Evolutionary conservation across 2,329 filamentous ascomycete species (phyloP).

Genomic region (Hypoxylon sp.): DNA sequence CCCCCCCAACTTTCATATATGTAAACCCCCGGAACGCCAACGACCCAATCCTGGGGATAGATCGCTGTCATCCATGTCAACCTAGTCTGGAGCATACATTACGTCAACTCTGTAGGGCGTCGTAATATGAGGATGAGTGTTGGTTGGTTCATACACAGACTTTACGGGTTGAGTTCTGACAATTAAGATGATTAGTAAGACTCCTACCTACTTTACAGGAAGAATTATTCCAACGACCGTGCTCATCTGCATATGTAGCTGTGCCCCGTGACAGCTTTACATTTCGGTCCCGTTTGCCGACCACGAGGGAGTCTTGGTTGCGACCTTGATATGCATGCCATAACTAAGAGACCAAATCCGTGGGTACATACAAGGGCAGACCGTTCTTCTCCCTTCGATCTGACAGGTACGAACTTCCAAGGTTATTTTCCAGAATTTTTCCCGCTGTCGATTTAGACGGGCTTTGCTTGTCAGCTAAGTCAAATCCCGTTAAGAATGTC

Average conservation of each 20-base stretch:
- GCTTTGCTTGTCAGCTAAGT: slow-evolving; percentile 35
- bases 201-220: slow-evolving; percentile 17
- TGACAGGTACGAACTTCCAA: slow-evolving; percentile 30
- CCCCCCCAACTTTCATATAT: slow-evolving; percentile 24
- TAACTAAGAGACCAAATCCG: slow-evolving; percentile 16
- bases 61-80: slow-evolving; percentile 30
- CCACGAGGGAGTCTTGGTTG: slow-evolving; percentile 23
- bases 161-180: slow-evolving; percentile 35
- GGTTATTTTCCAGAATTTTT: slow-evolving; percentile 13
- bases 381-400: slow-evolving; percentile 2
- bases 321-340: slow-evolving; percentile 37
- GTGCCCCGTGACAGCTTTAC: slow-evolving; percentile 24
- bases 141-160: slow-evolving; percentile 30
- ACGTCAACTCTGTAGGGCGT: slow-evolving; percentile 38
- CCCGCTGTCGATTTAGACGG: slow-evolving; percentile 21
- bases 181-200: slow-evolving; percentile 44
- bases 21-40: slow-evolving; percentile 28
- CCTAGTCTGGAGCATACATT: slow-evolving; percentile 38
- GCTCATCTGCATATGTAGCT: slow-evolving; percentile 16
- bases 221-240: slow-evolving; percentile 13
- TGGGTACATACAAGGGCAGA: slow-evolving; percentile 19
- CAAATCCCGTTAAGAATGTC: slow-evolving; percentile 37
- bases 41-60: slow-evolving; percentile 35
- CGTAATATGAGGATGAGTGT: slow-evolving; percentile 27
- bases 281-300: slow-evolving; percentile 24